Evolutionary conservation across 768 basidiomycete genomes (phyloP), one percentile per base, ranked within the genome.

Genomic region (Mycena olivaceomarginata): DNA sequence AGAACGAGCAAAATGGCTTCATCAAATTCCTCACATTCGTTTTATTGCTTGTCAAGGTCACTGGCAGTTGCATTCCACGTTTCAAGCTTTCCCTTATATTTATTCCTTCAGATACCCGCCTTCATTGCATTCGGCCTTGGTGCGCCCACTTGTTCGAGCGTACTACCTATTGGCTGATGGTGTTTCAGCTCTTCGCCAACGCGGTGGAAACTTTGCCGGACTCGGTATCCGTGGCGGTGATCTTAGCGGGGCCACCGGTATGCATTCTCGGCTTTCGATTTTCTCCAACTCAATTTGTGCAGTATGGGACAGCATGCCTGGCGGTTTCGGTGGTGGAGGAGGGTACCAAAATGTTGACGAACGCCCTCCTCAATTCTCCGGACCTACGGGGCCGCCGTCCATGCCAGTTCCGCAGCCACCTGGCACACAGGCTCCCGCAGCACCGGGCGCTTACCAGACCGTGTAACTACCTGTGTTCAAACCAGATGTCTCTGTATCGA

Each of bases 271-370:
- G 25, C n/a, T 64, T 41, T 70, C 5, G n/a, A 48, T 39, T n/a
- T 40, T 40, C 53, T 70, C 25, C 60, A 69, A 79, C 72, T 74
- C 48, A 57, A 78, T 48, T 31, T 37, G 60, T 15, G 16, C 31
- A 95, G 94, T 95, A 18, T 95, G 94, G 94, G 91, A 93, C 67
- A 77, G 78, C 22, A 95, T 95, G 94, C 94, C 94, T 5, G 94
- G 94, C 16, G 93, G 93, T 1, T 93, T 94, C 79, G 92, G 92
- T 0, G 90, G 92, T 6, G 80, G 84, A 46, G 86, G 86, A 31
- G 92, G 93, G 9, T 94, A 94, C 82, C 93, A 94, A 81, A 89
- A 87, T 53, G 89, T 94, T 13, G 91, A 92, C 68, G 93, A 93
- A 78, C 83, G 77, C 45, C 79, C 70, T 70, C 77, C 60, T 77